Evolutionary conservation across 768 basidiomycete genomes (phyloP).

Genomic region (Mycena albidolilacea): DNA sequence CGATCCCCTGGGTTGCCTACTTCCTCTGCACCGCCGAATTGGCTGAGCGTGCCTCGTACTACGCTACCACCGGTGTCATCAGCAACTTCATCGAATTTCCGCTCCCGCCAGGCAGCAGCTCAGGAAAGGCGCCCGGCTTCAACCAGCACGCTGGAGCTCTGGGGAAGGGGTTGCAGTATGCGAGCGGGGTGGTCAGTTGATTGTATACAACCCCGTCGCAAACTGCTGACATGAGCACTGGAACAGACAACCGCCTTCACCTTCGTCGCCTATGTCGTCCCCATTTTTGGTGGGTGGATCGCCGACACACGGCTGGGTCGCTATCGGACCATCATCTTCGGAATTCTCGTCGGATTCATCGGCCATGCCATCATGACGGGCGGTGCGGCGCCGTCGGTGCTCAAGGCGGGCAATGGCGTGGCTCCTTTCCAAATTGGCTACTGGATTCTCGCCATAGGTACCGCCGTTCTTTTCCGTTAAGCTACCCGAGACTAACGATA

Average conservation of each 20-base stretch:
- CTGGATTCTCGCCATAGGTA: constrained; percentile 7
- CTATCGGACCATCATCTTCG: constrained; percentile 1
- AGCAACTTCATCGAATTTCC: constrained; percentile 1
- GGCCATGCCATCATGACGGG: not conserved
- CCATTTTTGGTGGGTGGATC: not conserved
- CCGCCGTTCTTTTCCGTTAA: constrained; percentile 1
- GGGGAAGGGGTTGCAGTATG: too few species aligned
- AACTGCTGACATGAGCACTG: too few species aligned
- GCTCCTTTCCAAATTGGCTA: constrained; percentile 11
- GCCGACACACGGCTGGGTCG: constrained; percentile 3
- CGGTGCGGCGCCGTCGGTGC: not conserved
- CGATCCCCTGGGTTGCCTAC: too few species aligned
- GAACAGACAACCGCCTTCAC: too few species aligned
- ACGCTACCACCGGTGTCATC: constrained; percentile 6
- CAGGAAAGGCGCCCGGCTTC: too few species aligned
- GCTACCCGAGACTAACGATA: not conserved
- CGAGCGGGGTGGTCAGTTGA: too few species aligned
- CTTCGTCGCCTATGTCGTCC: too few species aligned
- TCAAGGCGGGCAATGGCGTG: constrained; percentile 6
- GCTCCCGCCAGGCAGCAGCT: not conserved
- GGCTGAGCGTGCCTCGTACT: not conserved
- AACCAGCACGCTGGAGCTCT: too few species aligned
- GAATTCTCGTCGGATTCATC: not conserved
- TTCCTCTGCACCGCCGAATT: too few species aligned
- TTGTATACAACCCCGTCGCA: too few species aligned